Evolutionary conservation across 192 early-diverging fungal species (phyloP).

Genomic region (Anaeromyces robustus): DNA sequence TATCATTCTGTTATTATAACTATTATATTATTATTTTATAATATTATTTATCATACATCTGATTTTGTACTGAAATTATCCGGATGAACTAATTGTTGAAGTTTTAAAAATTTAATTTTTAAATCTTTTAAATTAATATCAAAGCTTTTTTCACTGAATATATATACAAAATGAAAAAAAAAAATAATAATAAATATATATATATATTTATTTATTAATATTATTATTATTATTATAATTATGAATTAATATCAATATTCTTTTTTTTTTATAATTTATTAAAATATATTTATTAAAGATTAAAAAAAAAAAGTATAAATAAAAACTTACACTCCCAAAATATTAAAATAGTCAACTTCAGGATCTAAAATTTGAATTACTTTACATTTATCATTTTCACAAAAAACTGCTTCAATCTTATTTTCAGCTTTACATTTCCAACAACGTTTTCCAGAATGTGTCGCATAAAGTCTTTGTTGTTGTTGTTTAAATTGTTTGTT

Average conservation of each 20-base stretch:
- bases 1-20: too few species aligned
- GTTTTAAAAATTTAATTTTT: slow-evolving; percentile 43
- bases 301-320: too few species aligned
- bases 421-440: slow-evolving; percentile 43
- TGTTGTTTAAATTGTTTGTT: too few species aligned
- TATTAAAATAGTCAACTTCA: slow-evolving; percentile 39
- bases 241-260: too few species aligned
- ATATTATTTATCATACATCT: slow-evolving; percentile 16
- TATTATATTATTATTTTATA: too few species aligned
- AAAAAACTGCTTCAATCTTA: slow-evolving; percentile 25
- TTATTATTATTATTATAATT: too few species aligned
- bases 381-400: slow-evolving; percentile 34
- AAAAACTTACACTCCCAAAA: slow-evolving; percentile 20
- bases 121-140: slow-evolving; percentile 47
- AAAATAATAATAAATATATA: neutral
- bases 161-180: neutral
- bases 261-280: too few species aligned
- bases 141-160: slow-evolving; percentile 19
- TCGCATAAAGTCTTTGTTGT: too few species aligned
- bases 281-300: too few species aligned
- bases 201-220: neutral
- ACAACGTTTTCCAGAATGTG: slow-evolving; percentile 17
- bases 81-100: slow-evolving; percentile 76
- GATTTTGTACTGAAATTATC: slow-evolving; percentile 55
- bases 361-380: slow-evolving; percentile 34